Evolutionary conservation across 176 grass and related monocot genomes (phyloP).

Genomic region (Aechmea fasciata): DNA sequence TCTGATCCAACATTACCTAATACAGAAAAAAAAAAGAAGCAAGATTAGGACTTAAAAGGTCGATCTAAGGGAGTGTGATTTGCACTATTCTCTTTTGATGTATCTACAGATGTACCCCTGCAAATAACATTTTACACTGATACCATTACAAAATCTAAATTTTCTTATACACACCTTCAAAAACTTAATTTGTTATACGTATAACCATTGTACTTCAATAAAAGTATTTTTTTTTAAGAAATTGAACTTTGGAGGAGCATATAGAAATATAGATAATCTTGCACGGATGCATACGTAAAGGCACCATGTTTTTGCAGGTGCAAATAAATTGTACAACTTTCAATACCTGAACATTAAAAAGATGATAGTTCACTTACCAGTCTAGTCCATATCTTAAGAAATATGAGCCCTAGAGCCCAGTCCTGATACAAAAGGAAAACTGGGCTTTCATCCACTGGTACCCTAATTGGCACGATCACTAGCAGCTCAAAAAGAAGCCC

Average conservation of each 20-base stretch:
- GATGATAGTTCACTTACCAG: conserved; percentile 36
- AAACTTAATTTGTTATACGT: no score
- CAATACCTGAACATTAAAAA: not conserved
- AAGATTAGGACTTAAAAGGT: not conserved
- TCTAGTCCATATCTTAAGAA: conserved; percentile 96
- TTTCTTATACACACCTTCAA: no score
- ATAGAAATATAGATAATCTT: no score
- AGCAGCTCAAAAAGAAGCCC: conserved; percentile 89
- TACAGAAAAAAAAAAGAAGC: conserved; percentile 7
- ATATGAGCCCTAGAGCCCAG: conserved; percentile 94
- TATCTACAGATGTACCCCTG: no score
- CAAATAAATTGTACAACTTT: not conserved
- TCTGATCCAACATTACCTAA: conserved; percentile 94
- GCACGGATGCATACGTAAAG: not conserved
- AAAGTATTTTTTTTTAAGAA: no score
- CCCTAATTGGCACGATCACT: conserved; percentile 96
- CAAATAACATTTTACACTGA: no score
- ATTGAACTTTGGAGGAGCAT: no score
- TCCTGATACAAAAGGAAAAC: conserved; percentile 97
- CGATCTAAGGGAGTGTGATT: not conserved
- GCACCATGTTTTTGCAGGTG: not conserved
- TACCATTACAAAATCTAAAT: no score
- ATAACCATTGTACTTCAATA: no score
- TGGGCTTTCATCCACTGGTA: conserved; percentile 90
- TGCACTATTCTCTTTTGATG: not conserved